Base-by-base conservation (phyloP, 2,329 filamentous ascomycete genomes). In the Cladosporium sp. region DNA sequence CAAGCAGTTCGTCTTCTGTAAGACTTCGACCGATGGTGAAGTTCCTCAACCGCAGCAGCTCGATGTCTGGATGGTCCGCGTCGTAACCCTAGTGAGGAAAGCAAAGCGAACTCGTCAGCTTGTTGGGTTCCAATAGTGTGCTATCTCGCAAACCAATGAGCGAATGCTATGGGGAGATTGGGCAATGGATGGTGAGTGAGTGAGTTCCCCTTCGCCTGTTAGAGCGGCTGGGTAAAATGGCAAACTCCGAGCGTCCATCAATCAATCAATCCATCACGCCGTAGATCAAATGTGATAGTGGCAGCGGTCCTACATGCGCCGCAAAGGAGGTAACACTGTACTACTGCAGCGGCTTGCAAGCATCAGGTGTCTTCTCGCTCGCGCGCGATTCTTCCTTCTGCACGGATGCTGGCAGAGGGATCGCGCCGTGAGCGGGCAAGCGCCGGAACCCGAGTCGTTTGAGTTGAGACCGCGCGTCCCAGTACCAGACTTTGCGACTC, bases 31-130 rank as follows among this genome's bases (percentile, higher is more conserved):
- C 84, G 26, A 96, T 79, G 0, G 90, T 93, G 76, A 90, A 97
- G 76, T 89, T 95, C 67, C 88, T 86, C 73, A 97, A 83, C 72
- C 92, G 90, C 64, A 97, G 82, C 62, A 97, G 83, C 64, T 89
- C 87, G 72, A 97, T 93, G 71, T 97, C 90, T 50, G 85, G 81
- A 75, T 97, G 91, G 66, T 91, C 88, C 23, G 85, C 84, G 53
- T 86, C 81, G 74, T 91, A 96, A 56, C 91, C 92, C 90, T 94
- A 59, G 18, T 29, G 10, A 61, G 31, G 12, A 29, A 55, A 56
- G 16, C 33, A 55, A 26, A 53, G 28, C 28, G 7, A 12, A 7
- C 23, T 14, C n/a, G 61, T 55, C 33, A 44, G 49, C 50, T 50
- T 29, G n/a, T 26, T 18, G 29, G 29, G 28, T 59, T 35, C 18